Base-by-base conservation (phyloP, 306 rosid species). In the Coriaria nepalensis region DNA sequence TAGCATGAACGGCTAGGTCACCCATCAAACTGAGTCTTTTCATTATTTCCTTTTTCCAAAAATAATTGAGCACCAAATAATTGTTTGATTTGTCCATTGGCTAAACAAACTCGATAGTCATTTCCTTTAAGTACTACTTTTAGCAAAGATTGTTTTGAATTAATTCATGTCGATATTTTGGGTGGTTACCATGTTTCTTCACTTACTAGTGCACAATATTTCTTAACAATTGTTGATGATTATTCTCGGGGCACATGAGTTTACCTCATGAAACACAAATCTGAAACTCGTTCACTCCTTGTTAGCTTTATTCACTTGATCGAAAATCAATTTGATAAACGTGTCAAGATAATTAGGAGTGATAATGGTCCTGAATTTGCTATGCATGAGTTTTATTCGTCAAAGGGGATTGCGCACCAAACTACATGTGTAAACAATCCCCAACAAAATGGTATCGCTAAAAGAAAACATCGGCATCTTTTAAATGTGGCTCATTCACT, bases 371-470 rank as follows among this genome's bases (percentile, higher is more conserved):
- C 8, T 6, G 39, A 40, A n/a, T 53, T 53, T 32, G 11, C 10
- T 0, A 33, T 53, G 0, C 6, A 0, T 0, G 0, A 5, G 0
- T 53, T 53, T 29, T 40, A 32, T 33, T 14, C 13, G 0, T 0
- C 47, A 0, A 32, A 53, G 5, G 37, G 47, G 2, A n/a, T 53
- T 10, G 0, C 6, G 0, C 47, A 40, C n/a, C 7, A 40, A 12
- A 20, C 29, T 20, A 20, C 29, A 4, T 38, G 48, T 6, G 13
- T 59, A 6, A 10, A 47, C 45, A 38, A 47, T 0, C 64, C 41
- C 6, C 55, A 59, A 48, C 42, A 59, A 33, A 59, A 38, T 12
- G 45, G 43, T 11, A 15, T 45, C 0, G 53, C 10, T 13, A 53
- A 57, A 6, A 13, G 44, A 8, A 57, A 57, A 13, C 52, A 57